Percentiles rank a stretch among this genome's conserved stretches.
phyloP scores from a whole-genome alignment of 495 filamentous ascomycete genomes.

The Acidiella bohemica region DNA sequence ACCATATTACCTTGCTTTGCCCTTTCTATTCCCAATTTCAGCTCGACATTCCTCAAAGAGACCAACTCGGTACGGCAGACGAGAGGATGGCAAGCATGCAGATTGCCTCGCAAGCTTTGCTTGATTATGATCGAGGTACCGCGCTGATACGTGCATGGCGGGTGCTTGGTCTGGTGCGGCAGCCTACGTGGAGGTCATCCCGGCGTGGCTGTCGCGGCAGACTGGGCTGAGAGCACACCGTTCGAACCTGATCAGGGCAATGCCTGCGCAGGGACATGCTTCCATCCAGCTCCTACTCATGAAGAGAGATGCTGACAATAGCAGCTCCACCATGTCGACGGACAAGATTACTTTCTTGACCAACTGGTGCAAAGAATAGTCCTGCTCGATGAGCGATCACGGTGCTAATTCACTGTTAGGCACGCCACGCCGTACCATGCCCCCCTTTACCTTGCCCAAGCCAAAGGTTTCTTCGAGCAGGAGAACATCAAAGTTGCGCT shows the following conservation, averaged over 20 bases:
- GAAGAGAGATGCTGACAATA: conserved; percentile 24
- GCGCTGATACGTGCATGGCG: background rate
- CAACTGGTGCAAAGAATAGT: conserved; percentile 43
- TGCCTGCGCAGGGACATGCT: conserved; percentile 73
- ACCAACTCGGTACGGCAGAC: too few relatives aligned
- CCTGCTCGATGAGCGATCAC: conserved; percentile 4
- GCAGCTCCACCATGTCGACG: conserved; percentile 45
- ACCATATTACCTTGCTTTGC: too few relatives aligned
- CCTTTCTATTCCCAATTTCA: too few relatives aligned
- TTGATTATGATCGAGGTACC: conserved; percentile 1
- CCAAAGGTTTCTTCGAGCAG: conserved; percentile 37
- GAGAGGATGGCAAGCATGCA: too few relatives aligned
- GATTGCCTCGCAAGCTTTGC: too few relatives aligned
- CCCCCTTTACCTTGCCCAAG: conserved; percentile 55
- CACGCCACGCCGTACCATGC: conserved; percentile 63
- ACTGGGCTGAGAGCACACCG: conserved; percentile 49
- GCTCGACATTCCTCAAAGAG: too few relatives aligned
- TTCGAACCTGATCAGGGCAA: conserved; percentile 73
- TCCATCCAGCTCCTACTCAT: conserved; percentile 38
- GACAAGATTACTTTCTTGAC: conserved; percentile 65
- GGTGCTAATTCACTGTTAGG: conserved; percentile 32
- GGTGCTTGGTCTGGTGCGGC: conserved; percentile 2
- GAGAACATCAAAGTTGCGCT: conserved; percentile 50
- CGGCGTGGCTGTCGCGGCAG: too few relatives aligned
- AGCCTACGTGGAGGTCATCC: too few relatives aligned